Conservation (phyloP, 106 monocot genomes). For the Triglochin maritima region DNA sequence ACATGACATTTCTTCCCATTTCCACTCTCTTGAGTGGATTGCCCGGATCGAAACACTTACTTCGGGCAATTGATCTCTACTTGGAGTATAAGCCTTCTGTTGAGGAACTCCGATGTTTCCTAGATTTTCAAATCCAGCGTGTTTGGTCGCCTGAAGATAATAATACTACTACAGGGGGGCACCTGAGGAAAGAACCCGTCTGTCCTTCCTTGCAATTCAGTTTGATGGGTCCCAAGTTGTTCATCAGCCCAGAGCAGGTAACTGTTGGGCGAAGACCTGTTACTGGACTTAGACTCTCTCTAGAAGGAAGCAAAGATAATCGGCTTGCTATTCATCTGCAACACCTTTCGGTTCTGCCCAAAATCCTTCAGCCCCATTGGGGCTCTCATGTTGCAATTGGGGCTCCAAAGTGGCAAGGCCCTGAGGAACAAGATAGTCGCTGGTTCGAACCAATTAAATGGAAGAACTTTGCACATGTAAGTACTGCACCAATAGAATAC, state of each 20-base stretch:
- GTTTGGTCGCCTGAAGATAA: conserved; percentile 5
- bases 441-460: conserved; percentile 85
- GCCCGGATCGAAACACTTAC: conserved; percentile 51
- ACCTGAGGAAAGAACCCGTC: conserved; percentile 13
- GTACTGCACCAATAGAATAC: conserved; percentile 59
- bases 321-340: conserved; percentile 53
- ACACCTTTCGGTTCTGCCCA: conserved; percentile 59
- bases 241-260: conserved; percentile 24
- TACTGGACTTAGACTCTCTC: conserved; percentile 51
- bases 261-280: conserved; percentile 64
- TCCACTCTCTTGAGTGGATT: conserved; percentile 56
- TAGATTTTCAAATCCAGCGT: conserved; percentile 16
- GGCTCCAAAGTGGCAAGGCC: conserved; percentile 72
- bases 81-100: conserved; percentile 65
- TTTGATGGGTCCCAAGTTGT: conserved; percentile 15
- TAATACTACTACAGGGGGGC: background rate
- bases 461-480: conserved; percentile 86
- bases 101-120: conserved; percentile 10
- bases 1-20: conserved; percentile 85
- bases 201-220: conserved; percentile 15
- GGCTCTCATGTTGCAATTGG: conserved; percentile 57
- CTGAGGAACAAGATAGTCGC: conserved; percentile 81
- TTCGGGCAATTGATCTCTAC: conserved; percentile 78
- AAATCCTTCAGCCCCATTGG: conserved; percentile 68
- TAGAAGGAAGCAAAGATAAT: conserved; percentile 62